Base-by-base conservation (phyloP, 2,329 filamentous ascomycete species). In the Trichoderma semiorbis region DNA sequence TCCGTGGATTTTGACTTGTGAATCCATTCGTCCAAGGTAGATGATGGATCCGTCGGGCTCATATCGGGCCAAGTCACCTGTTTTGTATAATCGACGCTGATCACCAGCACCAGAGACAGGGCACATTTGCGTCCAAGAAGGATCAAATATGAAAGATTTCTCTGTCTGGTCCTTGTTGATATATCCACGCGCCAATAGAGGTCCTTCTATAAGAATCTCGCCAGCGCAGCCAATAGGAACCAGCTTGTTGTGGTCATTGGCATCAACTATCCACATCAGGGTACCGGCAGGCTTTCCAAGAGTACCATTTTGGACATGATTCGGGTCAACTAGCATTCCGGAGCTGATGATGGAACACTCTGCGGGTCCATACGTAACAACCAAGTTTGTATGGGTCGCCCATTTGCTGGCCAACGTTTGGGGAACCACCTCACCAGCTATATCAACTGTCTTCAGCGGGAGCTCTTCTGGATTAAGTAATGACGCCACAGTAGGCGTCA, bases 1-100 rank as follows among this genome's bases (percentile, higher is more conserved):
- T 26, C 89, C 89, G 32, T 84, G 82, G 12, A 89, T 77, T 76
- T 90, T 90, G 62, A 89, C 83, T 75, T 89, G 87, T 0, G 82
- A 82, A 73, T 89, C 87, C 74, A 86, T 87, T 26, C 87, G 81
- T 55, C 86, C 86, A 61, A 85, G 76, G 65, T 82, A 85, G 0
- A 81, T 74, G 7, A 86, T 75, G 36, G 76, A 75, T 1, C 82
- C 81, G 60, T 84, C 80, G 0, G 76, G 75, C 43, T 81, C 76
- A 30, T 84, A 84, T 61, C 76, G 77, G 5, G 78, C 84, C 14
- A 86, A 78, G 73, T 86, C 85, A 14, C 84, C 84, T 2, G 84
- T 85, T 70, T 81, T 82, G 74, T 85, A 86, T 8, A 82, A 72
- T 4, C 77, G 78, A 55, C 21, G 30, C 24, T 24, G 21, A 34